Conservation (phyloP, 139 green algal genomes). For the Tetraselmis chui region DNA sequence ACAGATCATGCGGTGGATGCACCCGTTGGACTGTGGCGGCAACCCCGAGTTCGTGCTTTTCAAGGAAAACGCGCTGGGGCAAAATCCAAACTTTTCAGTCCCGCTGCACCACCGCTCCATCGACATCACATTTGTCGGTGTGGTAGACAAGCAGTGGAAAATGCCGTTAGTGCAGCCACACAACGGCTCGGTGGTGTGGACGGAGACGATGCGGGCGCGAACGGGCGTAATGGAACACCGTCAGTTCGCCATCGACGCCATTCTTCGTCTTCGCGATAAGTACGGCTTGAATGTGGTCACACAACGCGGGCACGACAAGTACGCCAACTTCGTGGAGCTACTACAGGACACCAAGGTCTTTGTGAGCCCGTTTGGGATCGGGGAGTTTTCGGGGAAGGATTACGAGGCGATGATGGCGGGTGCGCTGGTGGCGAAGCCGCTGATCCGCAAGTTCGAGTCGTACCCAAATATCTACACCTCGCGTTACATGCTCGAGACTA, state of each 20-base stretch:
- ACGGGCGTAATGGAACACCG: not conserved
- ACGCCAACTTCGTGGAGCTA: conserved; percentile 1
- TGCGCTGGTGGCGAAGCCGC: conserved; percentile 5
- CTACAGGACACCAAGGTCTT: conserved; percentile 2
- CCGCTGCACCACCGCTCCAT: not conserved
- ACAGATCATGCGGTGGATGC: not conserved
- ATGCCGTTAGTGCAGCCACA: not conserved
- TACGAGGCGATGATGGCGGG: conserved; percentile 3
- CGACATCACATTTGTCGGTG: conserved; percentile 6
- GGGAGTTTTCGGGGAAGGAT: conserved; percentile 5
- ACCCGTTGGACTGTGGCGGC: not conserved
- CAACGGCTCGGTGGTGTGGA: not conserved
- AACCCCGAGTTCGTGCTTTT: not conserved
- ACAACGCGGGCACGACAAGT: not conserved
- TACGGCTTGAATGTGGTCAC: not conserved
- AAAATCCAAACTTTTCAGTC: not conserved
- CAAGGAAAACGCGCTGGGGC: not conserved
- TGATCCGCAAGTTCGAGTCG: not conserved
- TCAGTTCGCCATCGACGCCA: not conserved
- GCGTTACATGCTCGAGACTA: not conserved
- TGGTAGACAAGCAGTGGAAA: not conserved
- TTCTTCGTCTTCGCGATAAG: not conserved
- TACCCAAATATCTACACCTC: conserved; percentile 8
- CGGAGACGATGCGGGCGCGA: not conserved
- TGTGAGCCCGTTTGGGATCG: conserved; percentile 3